phyloP scores from a whole-genome alignment of 2,329 filamentous ascomycete genomes.

The Cladosporium velox region DNA sequence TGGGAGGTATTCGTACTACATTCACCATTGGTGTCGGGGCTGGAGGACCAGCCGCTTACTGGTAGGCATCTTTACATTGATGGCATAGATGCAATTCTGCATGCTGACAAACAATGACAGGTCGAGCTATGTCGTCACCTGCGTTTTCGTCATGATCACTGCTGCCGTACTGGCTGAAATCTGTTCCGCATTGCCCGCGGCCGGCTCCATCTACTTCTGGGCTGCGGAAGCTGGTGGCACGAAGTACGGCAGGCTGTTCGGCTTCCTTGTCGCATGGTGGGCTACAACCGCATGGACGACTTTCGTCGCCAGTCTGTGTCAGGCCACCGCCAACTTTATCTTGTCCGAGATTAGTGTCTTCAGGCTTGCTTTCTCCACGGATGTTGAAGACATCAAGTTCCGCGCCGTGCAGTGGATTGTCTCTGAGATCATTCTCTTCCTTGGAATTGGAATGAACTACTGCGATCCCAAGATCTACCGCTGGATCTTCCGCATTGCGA shows the following conservation, averaged over 20 bases:
- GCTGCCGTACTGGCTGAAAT: conserved; percentile 63
- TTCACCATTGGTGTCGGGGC: conserved; percentile 65
- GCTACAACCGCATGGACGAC: conserved; percentile 64
- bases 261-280: conserved; percentile 66
- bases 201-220: conserved; percentile 63
- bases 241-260: conserved; percentile 57
- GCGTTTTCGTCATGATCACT: conserved; percentile 63
- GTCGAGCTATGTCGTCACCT: conserved; percentile 62
- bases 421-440: conserved; percentile 47
- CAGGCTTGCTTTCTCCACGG: conserved; percentile 56
- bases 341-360: conserved; percentile 59
- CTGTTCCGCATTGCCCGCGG: conserved; percentile 60
- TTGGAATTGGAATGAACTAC: conserved; percentile 44
- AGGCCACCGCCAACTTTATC: conserved; percentile 43
- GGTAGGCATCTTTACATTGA: conserved; percentile 41
- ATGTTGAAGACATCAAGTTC: conserved; percentile 57
- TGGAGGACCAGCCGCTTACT: conserved; percentile 62
- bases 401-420: conserved; percentile 63
- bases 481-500: conserved; percentile 55
- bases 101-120: conserved; percentile 37
- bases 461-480: conserved; percentile 46
- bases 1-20: conserved; percentile 59
- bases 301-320: conserved; percentile 40
- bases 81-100: not conserved
- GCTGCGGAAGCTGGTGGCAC: conserved; percentile 61